These are phyloP conservation scores for Polyrhizophydium stewartii DNA, from an alignment of 371 early-diverging fungal genomes.

Conservation along the genomic window DNA sequence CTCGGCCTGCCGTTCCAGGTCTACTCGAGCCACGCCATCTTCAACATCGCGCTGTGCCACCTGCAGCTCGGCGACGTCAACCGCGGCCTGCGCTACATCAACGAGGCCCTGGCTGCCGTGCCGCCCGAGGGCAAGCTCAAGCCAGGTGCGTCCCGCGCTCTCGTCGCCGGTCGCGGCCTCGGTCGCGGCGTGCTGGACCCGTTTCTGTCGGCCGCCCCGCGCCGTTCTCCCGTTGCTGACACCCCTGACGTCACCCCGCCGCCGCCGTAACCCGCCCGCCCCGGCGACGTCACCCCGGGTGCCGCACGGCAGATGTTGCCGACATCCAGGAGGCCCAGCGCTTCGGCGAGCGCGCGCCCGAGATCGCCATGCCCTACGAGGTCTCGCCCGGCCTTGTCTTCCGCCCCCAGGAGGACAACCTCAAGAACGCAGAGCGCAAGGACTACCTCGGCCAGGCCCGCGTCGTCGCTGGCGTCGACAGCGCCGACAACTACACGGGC, in stretches of 20 bases:
- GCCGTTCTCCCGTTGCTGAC: constrained; percentile 2
- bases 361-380: constrained; percentile 15
- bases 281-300: constrained; percentile 2
- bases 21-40: constrained; percentile 81
- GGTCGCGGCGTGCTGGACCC: neutral
- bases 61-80: constrained; percentile 70
- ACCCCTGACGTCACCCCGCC: neutral
- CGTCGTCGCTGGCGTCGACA: constrained; percentile 66
- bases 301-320: constrained; percentile 15
- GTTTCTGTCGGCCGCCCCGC: neutral
- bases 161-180: neutral
- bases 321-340: constrained; percentile 24
- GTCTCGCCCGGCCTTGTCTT: constrained; percentile 19
- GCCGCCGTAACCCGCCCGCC: neutral
- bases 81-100: constrained; percentile 71
- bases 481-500: constrained; percentile 57
- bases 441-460: constrained; percentile 75
- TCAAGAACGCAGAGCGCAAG: constrained; percentile 70
- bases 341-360: constrained; percentile 21
- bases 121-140: neutral
- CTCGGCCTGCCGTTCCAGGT: constrained; percentile 85
- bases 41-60: constrained; percentile 85
- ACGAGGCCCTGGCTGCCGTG: constrained; percentile 48
- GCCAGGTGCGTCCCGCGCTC: constrained; percentile 1
- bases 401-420: constrained; percentile 76